A percentile compares a stretch with the other conserved stretches of the same genome.
Conservation (phyloP, 1,284 basidiomycete species). For the Heterobasidion irregulare region DNA sequence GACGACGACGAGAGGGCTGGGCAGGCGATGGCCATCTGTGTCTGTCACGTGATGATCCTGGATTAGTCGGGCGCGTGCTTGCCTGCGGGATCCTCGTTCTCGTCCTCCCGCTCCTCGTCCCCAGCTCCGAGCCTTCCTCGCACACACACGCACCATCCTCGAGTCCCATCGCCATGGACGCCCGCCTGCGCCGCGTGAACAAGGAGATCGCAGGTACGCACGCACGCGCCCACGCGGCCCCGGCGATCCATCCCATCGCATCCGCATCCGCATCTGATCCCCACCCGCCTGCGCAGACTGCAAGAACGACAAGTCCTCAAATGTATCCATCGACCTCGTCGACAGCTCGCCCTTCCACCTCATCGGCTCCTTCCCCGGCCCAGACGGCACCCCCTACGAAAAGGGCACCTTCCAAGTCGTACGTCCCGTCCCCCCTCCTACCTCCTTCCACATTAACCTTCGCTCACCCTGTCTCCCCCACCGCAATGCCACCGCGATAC, state of each 20-base stretch:
- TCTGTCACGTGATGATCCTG: too few species aligned
- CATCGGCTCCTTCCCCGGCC: slow-evolving; percentile 86
- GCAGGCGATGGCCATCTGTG: too few species aligned
- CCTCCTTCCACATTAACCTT: too few species aligned
- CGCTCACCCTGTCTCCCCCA: too few species aligned
- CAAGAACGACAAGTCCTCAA: slow-evolving; percentile 87
- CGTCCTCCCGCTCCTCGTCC: slow-evolving; percentile 3
- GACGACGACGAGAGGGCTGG: too few species aligned
- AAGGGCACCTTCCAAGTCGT: slow-evolving; percentile 93
- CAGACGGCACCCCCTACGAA: slow-evolving; percentile 90
- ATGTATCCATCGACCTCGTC: slow-evolving; percentile 79
- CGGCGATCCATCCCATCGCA: slow-evolving; percentile 4
- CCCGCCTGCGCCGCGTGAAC: slow-evolving; percentile 81
- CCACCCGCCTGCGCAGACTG: slow-evolving; percentile 52
- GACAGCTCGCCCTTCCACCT: slow-evolving; percentile 86
- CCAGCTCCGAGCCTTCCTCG: not conserved
- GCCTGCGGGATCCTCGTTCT: not conserved
- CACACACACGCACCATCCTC: not conserved
- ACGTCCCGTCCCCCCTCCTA: slow-evolving; percentile 23
- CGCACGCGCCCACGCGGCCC: not conserved
- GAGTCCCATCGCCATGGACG: slow-evolving; percentile 49
- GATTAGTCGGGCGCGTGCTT: too few species aligned
- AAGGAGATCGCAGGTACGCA: slow-evolving; percentile 82
- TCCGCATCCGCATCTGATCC: not conserved
- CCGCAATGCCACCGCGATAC: not conserved